Evolutionary conservation across 73 alveolate genomes (phyloP).

Genomic region (Diophrys appendiculata): DNA sequence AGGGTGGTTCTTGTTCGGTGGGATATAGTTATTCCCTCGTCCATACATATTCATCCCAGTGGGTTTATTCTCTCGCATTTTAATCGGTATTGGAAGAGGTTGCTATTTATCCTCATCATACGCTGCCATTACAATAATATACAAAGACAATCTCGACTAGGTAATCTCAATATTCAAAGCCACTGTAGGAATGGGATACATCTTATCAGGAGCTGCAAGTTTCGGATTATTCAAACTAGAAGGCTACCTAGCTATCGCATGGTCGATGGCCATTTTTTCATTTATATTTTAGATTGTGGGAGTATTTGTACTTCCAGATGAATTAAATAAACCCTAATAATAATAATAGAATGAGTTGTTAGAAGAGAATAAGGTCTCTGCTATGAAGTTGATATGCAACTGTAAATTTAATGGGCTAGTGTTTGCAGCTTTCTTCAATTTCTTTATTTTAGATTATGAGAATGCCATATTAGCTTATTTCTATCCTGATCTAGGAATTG

Average conservation of each 20-base stretch:
- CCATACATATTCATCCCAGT: not conserved
- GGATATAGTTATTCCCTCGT: too few species aligned
- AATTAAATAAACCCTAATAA: not conserved
- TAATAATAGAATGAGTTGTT: not conserved
- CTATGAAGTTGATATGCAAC: not conserved
- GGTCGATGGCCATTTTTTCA: not conserved
- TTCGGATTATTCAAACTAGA: not conserved
- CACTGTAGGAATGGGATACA: not conserved
- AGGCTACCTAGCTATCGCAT: not conserved
- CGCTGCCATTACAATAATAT: not conserved
- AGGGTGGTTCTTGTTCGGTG: too few species aligned
- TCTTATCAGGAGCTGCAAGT: not conserved
- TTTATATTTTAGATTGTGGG: not conserved
- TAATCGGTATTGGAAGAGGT: not conserved
- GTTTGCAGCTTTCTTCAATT: not conserved
- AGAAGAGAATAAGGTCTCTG: not conserved
- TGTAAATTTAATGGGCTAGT: not conserved
- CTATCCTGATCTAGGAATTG: not conserved
- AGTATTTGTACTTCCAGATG: not conserved
- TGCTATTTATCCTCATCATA: not conserved
- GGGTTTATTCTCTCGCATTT: not conserved
- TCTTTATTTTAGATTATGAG: not conserved
- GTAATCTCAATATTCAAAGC: not conserved
- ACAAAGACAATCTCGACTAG: not conserved
- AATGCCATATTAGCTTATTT: not conserved